Conservation (phyloP, 1,284 basidiomycete genomes). For the Puccinia polysora region DNA sequence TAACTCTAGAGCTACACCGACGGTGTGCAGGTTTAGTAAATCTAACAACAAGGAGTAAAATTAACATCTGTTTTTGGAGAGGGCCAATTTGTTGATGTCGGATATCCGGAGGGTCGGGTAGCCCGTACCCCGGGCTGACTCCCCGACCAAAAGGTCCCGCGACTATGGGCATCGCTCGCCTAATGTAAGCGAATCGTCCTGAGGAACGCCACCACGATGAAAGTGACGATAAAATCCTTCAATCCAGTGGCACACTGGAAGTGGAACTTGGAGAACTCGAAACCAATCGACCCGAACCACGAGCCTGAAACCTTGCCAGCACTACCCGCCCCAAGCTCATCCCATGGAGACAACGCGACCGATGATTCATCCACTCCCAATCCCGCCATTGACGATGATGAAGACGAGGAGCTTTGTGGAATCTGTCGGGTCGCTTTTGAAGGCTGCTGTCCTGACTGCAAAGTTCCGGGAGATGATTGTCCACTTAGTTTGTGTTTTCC, state of each 20-base stretch:
- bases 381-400: slow-evolving; percentile 56
- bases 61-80: no score
- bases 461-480: slow-evolving; percentile 92
- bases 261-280: slow-evolving; percentile 65
- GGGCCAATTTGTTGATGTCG: no score
- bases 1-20: no score
- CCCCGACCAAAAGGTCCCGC: no score
- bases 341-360: slow-evolving; percentile 47
- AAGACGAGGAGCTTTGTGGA: slow-evolving; percentile 82
- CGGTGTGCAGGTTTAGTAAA: no score
- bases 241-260: slow-evolving; percentile 79
- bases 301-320: slow-evolving; percentile 3
- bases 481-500: slow-evolving; percentile 68
- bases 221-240: slow-evolving; percentile 72
- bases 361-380: slow-evolving; percentile 3
- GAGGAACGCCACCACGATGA: slow-evolving; percentile 60
- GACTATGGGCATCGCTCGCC: no score
- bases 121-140: no score
- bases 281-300: slow-evolving; percentile 45
- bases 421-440: slow-evolving; percentile 88
- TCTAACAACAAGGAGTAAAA: no score
- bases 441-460: slow-evolving; percentile 85
- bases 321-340: slow-evolving; percentile 49
- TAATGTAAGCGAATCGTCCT: no score
- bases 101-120: no score